These are phyloP conservation scores for Pythium dissotocum DNA, from an alignment of 352 stramenopile genomes.

Conservation along the genomic window DNA sequence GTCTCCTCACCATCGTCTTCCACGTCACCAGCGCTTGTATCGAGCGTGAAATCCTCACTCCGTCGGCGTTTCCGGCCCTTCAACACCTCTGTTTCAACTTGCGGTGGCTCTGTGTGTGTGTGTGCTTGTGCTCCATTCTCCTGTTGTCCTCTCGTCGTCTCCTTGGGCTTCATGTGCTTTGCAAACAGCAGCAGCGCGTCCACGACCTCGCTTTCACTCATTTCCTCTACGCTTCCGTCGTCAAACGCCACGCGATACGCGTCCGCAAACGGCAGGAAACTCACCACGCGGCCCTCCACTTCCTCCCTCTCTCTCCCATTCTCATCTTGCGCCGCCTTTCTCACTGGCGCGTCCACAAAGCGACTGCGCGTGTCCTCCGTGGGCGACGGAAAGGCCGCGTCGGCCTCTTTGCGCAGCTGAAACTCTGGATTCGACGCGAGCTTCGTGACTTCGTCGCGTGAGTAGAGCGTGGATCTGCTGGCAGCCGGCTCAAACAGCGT, in stretches of 20 bases:
- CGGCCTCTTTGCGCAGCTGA: constrained; percentile 46
- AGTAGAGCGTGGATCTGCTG: constrained; percentile 30
- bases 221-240: constrained; percentile 44
- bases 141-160: neutral
- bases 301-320: neutral
- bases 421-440: constrained; percentile 58
- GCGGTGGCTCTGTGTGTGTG: neutral
- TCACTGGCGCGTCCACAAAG: constrained; percentile 51
- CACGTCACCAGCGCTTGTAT: neutral
- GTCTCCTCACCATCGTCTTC: constrained; percentile 28
- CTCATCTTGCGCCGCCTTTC: neutral
- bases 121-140: neutral
- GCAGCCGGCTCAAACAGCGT: constrained; percentile 57
- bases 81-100: neutral
- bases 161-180: neutral
- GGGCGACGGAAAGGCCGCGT: constrained; percentile 44
- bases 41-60: constrained; percentile 5
- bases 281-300: constrained; percentile 41
- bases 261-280: constrained; percentile 66
- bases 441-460: constrained; percentile 63
- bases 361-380: constrained; percentile 49
- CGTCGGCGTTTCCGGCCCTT: constrained; percentile 13
- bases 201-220: constrained; percentile 60
- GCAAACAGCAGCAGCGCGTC: constrained; percentile 57
- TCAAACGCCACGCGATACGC: constrained; percentile 53